Conservation (phyloP, 768 basidiomycete species). For the Pulveroboletus ravenelii region DNA sequence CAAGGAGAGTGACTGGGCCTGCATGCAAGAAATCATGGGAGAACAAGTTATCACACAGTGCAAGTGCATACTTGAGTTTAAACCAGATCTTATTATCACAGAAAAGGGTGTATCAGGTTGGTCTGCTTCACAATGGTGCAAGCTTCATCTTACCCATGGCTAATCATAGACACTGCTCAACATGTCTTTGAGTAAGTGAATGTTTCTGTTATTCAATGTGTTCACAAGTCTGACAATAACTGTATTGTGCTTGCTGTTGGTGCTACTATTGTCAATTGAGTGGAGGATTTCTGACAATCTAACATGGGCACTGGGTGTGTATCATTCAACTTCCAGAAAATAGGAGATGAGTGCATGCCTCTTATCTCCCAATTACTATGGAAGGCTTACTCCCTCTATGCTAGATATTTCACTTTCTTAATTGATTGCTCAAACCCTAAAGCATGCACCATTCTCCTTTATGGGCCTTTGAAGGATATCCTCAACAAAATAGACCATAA, state of each 20-base stretch:
- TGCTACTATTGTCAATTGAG: constrained; percentile 93
- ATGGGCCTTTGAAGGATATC: constrained; percentile 97
- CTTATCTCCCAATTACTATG: not conserved
- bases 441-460: constrained; percentile 96
- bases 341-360: constrained; percentile 78
- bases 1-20: constrained; percentile 89
- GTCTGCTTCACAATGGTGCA: constrained; percentile 19
- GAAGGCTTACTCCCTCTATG: not conserved
- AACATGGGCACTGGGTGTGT: constrained; percentile 94
- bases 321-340: constrained; percentile 94
- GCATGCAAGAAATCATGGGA: constrained; percentile 92
- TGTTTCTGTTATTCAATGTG: constrained; percentile 89
- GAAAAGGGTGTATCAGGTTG: constrained; percentile 96
- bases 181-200: constrained; percentile 83
- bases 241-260: constrained; percentile 93
- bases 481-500: constrained; percentile 98
- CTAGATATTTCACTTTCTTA: constrained; percentile 94
- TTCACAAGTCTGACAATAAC: constrained; percentile 98
- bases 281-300: constrained; percentile 88
- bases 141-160: not conserved
- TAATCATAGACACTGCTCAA: constrained; percentile 76
- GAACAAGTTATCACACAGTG: constrained; percentile 91
- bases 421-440: constrained; percentile 88
- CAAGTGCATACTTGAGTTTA: constrained; percentile 82
- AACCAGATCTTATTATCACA: constrained; percentile 91